Percentiles rank a stretch among this genome's conserved stretches.
Evolutionary conservation across 2,329 filamentous ascomycete species (phyloP).

Genomic region (Fonsecaea pedrosoi): DNA sequence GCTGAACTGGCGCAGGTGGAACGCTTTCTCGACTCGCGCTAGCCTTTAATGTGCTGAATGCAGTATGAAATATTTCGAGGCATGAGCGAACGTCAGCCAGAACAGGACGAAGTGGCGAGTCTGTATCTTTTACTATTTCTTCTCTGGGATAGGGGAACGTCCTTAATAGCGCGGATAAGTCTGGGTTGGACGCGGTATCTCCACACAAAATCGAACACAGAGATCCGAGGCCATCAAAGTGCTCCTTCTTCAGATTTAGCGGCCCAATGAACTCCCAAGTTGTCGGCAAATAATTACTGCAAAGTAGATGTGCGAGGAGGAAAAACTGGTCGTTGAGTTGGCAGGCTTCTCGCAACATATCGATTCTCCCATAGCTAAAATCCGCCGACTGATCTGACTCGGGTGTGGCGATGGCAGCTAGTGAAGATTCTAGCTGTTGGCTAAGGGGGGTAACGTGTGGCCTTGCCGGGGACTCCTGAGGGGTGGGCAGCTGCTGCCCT

Average conservation of each 20-base stretch:
- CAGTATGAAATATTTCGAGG: conserved; percentile 5
- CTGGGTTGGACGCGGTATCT: no score
- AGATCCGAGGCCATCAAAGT: conserved; percentile 14
- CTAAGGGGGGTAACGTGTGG: conserved; percentile 2
- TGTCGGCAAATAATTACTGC: conserved; percentile 3
- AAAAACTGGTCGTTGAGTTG: conserved; percentile 65
- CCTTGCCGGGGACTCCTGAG: conserved; percentile 21
- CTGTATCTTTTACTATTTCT: no score
- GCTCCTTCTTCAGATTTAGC: conserved; percentile 4
- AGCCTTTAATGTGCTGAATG: conserved; percentile 2
- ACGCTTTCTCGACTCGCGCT: neutral
- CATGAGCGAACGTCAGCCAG: conserved; percentile 8
- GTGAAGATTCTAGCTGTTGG: conserved; percentile 10
- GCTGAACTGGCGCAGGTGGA: conserved; percentile 23
- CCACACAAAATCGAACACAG: neutral
- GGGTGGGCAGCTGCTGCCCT: conserved; percentile 23
- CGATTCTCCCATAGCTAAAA: conserved; percentile 18
- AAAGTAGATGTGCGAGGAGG: conserved; percentile 50
- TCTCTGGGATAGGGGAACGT: no score
- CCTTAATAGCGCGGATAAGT: no score
- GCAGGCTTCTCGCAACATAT: conserved; percentile 64
- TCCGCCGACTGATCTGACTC: neutral
- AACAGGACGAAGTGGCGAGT: no score
- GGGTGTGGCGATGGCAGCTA: conserved; percentile 1
- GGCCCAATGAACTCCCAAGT: neutral